Evolutionary conservation across 2,329 filamentous ascomycete genomes (phyloP).

Genomic region (Colletotrichum sidae): DNA sequence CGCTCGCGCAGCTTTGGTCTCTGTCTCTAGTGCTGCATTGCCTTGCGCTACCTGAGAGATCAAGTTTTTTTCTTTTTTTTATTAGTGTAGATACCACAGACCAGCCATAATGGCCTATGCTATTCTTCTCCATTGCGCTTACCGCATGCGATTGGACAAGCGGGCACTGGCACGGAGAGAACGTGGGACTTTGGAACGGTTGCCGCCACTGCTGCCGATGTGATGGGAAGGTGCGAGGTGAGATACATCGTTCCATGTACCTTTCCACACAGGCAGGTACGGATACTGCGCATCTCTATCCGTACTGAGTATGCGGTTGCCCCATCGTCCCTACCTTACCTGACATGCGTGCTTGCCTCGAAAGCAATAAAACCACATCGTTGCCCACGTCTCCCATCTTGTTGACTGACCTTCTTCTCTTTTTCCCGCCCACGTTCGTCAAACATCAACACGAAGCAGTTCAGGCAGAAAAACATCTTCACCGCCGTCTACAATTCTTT

Average conservation of each 20-base stretch:
- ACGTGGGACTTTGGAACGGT: slow-evolving; percentile 12
- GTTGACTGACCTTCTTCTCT: slow-evolving; percentile 1
- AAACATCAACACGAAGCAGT: slow-evolving; percentile 31
- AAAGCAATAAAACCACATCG: slow-evolving; percentile 35
- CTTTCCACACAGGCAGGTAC: too few relatives aligned
- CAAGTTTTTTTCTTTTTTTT: neutral
- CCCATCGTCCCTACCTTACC: too few relatives aligned
- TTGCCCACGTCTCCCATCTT: slow-evolving; percentile 22
- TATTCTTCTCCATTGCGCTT: slow-evolving; percentile 16
- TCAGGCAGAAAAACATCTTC: slow-evolving; percentile 31
- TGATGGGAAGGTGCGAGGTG: neutral
- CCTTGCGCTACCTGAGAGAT: neutral
- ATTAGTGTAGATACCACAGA: too few relatives aligned
- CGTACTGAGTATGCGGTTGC: too few relatives aligned
- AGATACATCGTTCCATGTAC: too few relatives aligned
- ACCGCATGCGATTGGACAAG: slow-evolving; percentile 10
- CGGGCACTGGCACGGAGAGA: slow-evolving; percentile 9
- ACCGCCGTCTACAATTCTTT: slow-evolving; percentile 32
- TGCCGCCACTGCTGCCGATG: slow-evolving; percentile 17
- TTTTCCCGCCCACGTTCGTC: slow-evolving; percentile 20
- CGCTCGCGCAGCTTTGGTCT: too few relatives aligned
- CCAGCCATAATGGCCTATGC: neutral
- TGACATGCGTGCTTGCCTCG: neutral
- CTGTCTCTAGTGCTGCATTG: neutral
- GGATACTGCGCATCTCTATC: too few relatives aligned